Evolutionary conservation across 2,329 filamentous ascomycete species (phyloP).

Genomic region (Trichoderma semiorbis): DNA sequence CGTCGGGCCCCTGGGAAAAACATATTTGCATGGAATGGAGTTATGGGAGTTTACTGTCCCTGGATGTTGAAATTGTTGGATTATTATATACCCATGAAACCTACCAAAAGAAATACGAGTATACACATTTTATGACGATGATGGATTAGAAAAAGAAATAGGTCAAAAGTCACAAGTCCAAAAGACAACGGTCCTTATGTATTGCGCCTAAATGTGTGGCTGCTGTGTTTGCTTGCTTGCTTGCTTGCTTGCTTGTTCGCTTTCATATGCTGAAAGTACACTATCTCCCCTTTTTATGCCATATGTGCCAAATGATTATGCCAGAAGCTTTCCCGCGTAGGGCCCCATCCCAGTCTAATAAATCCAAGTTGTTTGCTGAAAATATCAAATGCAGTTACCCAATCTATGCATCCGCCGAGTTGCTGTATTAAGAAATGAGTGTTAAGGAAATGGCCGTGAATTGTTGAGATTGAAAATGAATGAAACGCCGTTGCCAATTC

Average conservation of each 20-base stretch:
- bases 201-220: background rate
- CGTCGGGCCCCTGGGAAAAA: background rate
- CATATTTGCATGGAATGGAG: slow-evolving; percentile 20
- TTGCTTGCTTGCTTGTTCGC: background rate
- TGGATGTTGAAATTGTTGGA: background rate
- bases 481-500: slow-evolving; percentile 15
- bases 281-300: slow-evolving; percentile 11
- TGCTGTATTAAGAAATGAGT: slow-evolving; percentile 3
- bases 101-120: background rate
- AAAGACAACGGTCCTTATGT: too few species aligned
- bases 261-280: slow-evolving; percentile 16
- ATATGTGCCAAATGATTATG: background rate
- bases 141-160: background rate
- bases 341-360: slow-evolving; percentile 17
- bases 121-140: background rate
- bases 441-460: slow-evolving; percentile 14
- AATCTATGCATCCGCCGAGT: slow-evolving; percentile 15
- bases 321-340: background rate
- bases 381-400: slow-evolving; percentile 6
- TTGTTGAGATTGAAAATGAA: slow-evolving; percentile 5
- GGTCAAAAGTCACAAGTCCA: background rate
- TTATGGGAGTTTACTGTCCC: slow-evolving; percentile 27
- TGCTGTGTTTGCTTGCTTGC: background rate
- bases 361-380: slow-evolving; percentile 2
- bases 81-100: background rate